A percentile compares a stretch with the other conserved stretches of the same genome.
Evolutionary conservation across 495 filamentous ascomycete genomes (phyloP).

Genomic region (Niebla homalea): DNA sequence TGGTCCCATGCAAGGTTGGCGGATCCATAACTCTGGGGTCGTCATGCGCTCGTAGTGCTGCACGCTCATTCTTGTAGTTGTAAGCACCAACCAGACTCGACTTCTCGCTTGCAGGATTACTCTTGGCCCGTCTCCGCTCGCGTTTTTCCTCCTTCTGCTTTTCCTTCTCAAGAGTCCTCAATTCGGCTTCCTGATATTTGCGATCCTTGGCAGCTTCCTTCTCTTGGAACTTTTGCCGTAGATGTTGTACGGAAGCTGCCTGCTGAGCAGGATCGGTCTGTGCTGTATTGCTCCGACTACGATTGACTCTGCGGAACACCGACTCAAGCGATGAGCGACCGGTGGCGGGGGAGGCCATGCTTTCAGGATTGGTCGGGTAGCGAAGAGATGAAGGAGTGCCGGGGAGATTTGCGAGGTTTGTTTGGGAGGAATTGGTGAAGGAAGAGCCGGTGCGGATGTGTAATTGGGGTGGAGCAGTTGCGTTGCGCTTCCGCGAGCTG

Average conservation of each 20-base stretch:
- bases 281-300: constrained; percentile 30
- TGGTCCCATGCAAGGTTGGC: background rate
- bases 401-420: constrained; percentile 28
- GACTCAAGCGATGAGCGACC: constrained; percentile 44
- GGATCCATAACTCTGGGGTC: background rate
- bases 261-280: constrained; percentile 37
- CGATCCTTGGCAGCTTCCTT: constrained; percentile 45
- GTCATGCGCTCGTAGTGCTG: background rate
- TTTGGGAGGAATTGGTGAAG: constrained; percentile 37
- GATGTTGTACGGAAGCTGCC: constrained; percentile 40
- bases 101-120: constrained; percentile 17
- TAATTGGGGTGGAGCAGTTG: constrained; percentile 16
- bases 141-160: constrained; percentile 31
- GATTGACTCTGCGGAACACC: constrained; percentile 31
- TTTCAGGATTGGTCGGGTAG: constrained; percentile 30
- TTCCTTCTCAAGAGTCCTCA: constrained; percentile 32
- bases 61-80: background rate
- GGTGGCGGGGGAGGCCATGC: constrained; percentile 29
- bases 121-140: constrained; percentile 12
- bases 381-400: constrained; percentile 35
- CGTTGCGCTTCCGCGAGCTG: constrained; percentile 14
- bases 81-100: constrained; percentile 6
- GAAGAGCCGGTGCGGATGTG: constrained; percentile 37
- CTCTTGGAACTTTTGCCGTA: constrained; percentile 43
- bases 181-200: constrained; percentile 33